A percentile compares a stretch with the other conserved stretches of the same genome.
Evolutionary conservation across 257 asterid species (phyloP).

Genomic region (Salvia hispanica): DNA sequence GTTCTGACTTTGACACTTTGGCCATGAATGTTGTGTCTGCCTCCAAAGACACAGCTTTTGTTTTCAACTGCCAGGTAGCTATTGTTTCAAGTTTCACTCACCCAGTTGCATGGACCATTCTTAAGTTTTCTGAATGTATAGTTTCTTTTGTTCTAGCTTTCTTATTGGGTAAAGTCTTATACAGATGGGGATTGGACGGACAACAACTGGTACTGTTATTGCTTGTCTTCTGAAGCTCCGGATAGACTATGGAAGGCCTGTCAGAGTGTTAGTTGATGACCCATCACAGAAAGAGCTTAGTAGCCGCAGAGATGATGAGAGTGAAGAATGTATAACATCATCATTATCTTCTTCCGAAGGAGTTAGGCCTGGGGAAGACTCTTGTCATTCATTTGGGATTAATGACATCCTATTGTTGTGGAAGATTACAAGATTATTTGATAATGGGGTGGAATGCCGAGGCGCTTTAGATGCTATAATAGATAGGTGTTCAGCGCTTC

Average conservation of each 20-base stretch:
- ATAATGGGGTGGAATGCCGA: conserved; percentile 96
- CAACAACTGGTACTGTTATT: conserved; percentile 94
- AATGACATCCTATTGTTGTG: conserved; percentile 85
- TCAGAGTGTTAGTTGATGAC: conserved; percentile 61
- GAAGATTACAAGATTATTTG: conserved; percentile 95
- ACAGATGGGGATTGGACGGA: conserved; percentile 99
- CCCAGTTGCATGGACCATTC: conserved; percentile 27
- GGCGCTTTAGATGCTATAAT: conserved; percentile 89
- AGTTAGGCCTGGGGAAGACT: conserved; percentile 46
- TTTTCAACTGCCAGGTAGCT: conserved; percentile 93
- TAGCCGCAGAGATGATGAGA: conserved; percentile 54
- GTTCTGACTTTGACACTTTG: conserved; percentile 87
- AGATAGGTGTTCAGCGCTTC: conserved; percentile 93
- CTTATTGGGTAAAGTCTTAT: conserved; percentile 25
- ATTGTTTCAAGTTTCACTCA: conserved; percentile 23
- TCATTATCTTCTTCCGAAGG: conserved; percentile 43
- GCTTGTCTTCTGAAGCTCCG: conserved; percentile 95
- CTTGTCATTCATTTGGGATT: conserved; percentile 78
- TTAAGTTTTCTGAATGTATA: conserved; percentile 12
- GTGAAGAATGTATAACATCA: conserved; percentile 47
- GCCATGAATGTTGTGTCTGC: conserved; percentile 83
- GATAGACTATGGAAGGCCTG: conserved; percentile 85
- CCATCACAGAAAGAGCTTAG: conserved; percentile 47
- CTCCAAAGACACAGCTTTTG: conserved; percentile 88
- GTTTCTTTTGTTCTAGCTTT: conserved; percentile 34